These are phyloP conservation scores for Malassezia dermatis DNA, from an alignment of 1,284 basidiomycete species.

Conservation along the genomic window DNA sequence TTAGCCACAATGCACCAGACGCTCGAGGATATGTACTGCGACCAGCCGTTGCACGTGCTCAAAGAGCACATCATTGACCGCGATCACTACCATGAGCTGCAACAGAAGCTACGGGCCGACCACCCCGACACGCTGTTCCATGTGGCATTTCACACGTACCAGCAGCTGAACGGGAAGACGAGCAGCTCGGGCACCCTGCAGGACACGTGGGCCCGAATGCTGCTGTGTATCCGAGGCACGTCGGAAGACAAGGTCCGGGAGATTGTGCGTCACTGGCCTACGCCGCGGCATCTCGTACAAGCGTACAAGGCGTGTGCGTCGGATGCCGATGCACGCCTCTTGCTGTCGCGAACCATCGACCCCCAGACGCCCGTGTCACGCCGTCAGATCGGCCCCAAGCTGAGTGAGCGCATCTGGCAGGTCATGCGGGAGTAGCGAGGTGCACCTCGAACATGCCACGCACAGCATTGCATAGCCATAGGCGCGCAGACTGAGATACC, in stretches of 20 bases:
- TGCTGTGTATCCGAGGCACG: slow-evolving; percentile 53
- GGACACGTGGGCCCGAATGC: slow-evolving; percentile 53
- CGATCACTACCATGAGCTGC: slow-evolving; percentile 45
- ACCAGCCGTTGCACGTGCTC: slow-evolving; percentile 48
- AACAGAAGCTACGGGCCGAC: slow-evolving; percentile 46
- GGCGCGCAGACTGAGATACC: not conserved
- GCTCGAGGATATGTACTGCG: slow-evolving; percentile 47
- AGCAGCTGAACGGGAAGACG: slow-evolving; percentile 52
- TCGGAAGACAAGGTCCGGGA: slow-evolving; percentile 52
- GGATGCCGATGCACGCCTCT: not conserved
- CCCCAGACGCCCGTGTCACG: not conserved
- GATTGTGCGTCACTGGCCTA: slow-evolving; percentile 52
- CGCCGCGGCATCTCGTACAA: slow-evolving; percentile 49
- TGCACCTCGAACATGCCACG: slow-evolving; percentile 15
- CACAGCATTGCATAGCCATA: slow-evolving; percentile 16
- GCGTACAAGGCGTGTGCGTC: slow-evolving; percentile 35
- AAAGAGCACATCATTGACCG: slow-evolving; percentile 49
- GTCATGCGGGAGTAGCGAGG: not conserved
- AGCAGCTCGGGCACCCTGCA: slow-evolving; percentile 50
- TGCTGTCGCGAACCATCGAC: not conserved
- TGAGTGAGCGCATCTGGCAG: slow-evolving; percentile 11
- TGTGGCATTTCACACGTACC: slow-evolving; percentile 51
- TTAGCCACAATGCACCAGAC: slow-evolving; percentile 51
- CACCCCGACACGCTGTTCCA: slow-evolving; percentile 46
- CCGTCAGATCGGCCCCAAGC: slow-evolving; percentile 8